Base-by-base conservation (phyloP, 1,284 basidiomycete genomes). In the Porphyrellus sp. region DNA sequence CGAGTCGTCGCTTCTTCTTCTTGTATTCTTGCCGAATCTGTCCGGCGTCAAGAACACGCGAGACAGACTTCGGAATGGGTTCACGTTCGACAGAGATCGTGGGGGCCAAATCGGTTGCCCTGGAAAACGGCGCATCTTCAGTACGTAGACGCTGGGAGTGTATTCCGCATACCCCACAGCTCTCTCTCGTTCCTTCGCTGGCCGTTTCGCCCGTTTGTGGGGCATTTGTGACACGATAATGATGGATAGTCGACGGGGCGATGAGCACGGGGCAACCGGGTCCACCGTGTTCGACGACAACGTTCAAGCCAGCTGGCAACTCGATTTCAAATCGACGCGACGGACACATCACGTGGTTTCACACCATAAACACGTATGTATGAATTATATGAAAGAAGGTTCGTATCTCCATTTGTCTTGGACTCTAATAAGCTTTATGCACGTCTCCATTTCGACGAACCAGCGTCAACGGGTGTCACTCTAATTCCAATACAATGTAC, bases 1-100 rank as follows among this genome's bases (percentile, higher is more conserved):
- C 68, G 18, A 64, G 63, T 49, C 76, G 74, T 34, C 76, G 74
- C 65, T 79, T 81, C 70, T 77, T 82, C 48, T 70, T 64, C 40
- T 73, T 76, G 60, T 70, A 85, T 47, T 81, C 77, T 39, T 77
- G 74, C 50, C 83, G 75, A 31, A 86, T 74, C 53, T 74, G 71
- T 28, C 72, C 73, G 1, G 87, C 84, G 57, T 88, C 81, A 34
- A 90, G 66, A 20, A 88, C 76, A 15, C 87, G 77, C 35, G 77
- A 67, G 15, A 77, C 76, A 13, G 82, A 79, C 69, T 89, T 90
- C 4, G 87, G 88, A 21, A 89, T 77, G 8, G 75, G 72, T 59
- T 89, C 87, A 41, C 73, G 68, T 56, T 65, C 66, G 16, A 78
- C 55, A 2, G 74, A 69, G 13, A 71, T 63, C 57, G 72, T 73